Evolutionary conservation across 768 basidiomycete species (phyloP), one percentile per base, ranked within the genome.

Genomic region (Serendipita indica): DNA sequence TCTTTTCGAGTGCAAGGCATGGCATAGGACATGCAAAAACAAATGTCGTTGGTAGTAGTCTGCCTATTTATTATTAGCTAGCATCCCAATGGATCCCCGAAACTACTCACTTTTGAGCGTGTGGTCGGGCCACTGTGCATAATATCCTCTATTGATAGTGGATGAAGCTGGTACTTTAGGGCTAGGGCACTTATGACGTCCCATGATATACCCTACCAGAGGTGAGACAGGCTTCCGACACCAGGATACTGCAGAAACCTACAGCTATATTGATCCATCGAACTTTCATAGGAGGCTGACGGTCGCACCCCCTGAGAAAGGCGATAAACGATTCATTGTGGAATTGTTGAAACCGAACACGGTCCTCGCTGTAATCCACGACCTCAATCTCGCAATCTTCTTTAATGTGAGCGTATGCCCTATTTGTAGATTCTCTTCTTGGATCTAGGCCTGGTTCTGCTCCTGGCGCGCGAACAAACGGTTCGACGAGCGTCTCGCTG

Each of bases 391-490:
- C 65, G 64, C 83, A 87, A 49, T 79, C 74, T 68, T 80, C 70
- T 28, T 73, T 71, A 63, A 86, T 75, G 60, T 80, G 74, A 3
- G 78, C 77, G 63, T 79, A 86, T 39, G 72, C 70, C 5, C 77
- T 64, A 62, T 76, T 75, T 2, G 83, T 78, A 43, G 77, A 77
- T 2, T 74, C 72, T 14, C 81, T 77, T 28, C 82, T 77, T 20
- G 83, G 81, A 69, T 86, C 81, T 30, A 84, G 70, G 61, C 84
- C 84, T 10, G 83, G 84, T 65, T 86, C 84, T 13, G 80, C 84
- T 18, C 84, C 84, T 32, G 79, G 28, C 27, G 60, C 22, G 45
- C 62, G 25, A 39, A 5, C 20, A n/a, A 54, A 4, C 3, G 20
- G 20, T 54, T 54, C 49, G 20, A 54, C 49, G 16, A 25, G 39